A percentile compares a stretch with the other conserved stretches of the same genome.
phyloP scores from a whole-genome alignment of 192 early-diverging fungal species.

The Entomortierella chlamydospora region DNA sequence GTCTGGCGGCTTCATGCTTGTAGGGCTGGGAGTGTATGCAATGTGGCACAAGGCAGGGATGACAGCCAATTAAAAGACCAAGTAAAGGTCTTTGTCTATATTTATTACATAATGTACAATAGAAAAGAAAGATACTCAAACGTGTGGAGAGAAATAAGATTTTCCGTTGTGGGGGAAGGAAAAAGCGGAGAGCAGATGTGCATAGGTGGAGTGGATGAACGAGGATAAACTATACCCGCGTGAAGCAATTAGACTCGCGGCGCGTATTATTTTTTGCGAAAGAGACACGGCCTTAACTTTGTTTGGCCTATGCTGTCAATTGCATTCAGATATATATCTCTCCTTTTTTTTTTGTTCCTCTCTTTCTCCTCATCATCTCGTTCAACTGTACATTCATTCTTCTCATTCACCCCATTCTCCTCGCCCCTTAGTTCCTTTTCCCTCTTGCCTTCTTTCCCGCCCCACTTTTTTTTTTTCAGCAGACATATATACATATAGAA shows the following conservation, averaged over 20 bases:
- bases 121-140: too few relatives aligned
- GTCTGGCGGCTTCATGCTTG: slow-evolving; percentile 41
- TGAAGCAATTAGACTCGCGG: background rate
- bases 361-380: slow-evolving; percentile 3
- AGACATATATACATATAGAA: background rate
- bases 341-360: background rate
- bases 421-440: background rate
- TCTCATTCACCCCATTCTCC: too few relatives aligned
- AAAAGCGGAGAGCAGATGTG: too few relatives aligned
- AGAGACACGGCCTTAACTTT: background rate
- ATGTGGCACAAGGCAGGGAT: slow-evolving; percentile 39
- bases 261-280: background rate
- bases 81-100: background rate
- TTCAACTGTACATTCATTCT: too few relatives aligned
- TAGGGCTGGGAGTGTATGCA: slow-evolving; percentile 33
- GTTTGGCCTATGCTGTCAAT: too few relatives aligned
- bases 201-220: too few relatives aligned
- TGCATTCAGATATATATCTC: background rate
- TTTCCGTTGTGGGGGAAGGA: too few relatives aligned
- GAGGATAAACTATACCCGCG: too few relatives aligned
- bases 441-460: background rate
- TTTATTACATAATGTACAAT: too few relatives aligned
- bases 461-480: background rate
- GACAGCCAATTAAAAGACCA: background rate
- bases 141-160: too few relatives aligned